A percentile compares a stretch with the other conserved stretches of the same genome.
Conservation (phyloP, 106 monocot species). For the Allium fistulosum region DNA sequence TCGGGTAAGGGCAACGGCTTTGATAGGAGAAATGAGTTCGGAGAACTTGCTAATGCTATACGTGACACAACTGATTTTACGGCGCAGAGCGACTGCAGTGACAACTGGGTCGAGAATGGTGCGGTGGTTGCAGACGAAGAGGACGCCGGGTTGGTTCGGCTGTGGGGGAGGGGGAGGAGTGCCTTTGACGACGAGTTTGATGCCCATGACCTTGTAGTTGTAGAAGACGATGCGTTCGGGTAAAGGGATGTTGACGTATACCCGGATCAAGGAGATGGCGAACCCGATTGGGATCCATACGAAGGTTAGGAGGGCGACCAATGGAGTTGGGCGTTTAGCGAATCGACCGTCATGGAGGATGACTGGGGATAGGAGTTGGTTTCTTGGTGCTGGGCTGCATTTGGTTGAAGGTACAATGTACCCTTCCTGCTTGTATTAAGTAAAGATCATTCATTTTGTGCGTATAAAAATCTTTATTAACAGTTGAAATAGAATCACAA, state of each 20-base stretch:
- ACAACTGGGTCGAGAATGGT: slow-evolving; percentile 86
- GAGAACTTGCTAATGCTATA: slow-evolving; percentile 87
- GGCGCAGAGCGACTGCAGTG: slow-evolving; percentile 57
- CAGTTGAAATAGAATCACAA: too few species aligned
- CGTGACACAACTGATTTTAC: slow-evolving; percentile 77
- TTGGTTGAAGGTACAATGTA: slow-evolving; percentile 25
- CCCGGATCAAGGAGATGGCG: slow-evolving; percentile 47
- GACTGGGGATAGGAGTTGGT: slow-evolving; percentile 48
- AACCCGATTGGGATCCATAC: slow-evolving; percentile 85
- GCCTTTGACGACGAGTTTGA: slow-evolving; percentile 54
- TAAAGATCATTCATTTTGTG: too few species aligned
- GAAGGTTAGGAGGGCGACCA: slow-evolving; percentile 55
- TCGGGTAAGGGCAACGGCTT: slow-evolving; percentile 60
- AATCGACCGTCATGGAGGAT: slow-evolving; percentile 94
- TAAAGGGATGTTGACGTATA: slow-evolving; percentile 59
- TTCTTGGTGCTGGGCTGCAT: slow-evolving; percentile 18
- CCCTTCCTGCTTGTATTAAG: slow-evolving; percentile 25
- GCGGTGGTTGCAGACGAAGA: slow-evolving; percentile 95
- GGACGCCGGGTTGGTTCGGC: slow-evolving; percentile 52
- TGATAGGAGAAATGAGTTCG: slow-evolving; percentile 83
- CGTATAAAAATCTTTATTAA: too few species aligned
- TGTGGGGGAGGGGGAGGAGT: slow-evolving; percentile 32
- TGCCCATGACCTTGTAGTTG: slow-evolving; percentile 50
- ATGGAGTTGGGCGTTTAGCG: slow-evolving; percentile 68
- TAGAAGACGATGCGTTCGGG: slow-evolving; percentile 62